Evolutionary conservation across 768 basidiomycete genomes (phyloP).

Genomic region (Pleurotus giganteus): DNA sequence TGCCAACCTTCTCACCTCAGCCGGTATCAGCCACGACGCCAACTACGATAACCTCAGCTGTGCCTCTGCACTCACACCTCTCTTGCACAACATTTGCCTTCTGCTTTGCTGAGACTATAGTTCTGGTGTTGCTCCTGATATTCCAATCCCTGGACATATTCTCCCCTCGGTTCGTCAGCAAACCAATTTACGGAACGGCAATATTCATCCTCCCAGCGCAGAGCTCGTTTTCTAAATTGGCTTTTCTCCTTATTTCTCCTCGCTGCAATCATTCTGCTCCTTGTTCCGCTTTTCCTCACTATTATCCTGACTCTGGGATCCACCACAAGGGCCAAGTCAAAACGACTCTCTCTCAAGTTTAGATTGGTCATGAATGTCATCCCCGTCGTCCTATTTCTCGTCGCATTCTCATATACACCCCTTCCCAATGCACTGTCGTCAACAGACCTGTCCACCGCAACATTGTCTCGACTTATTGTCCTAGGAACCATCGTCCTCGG

Average conservation of each 20-base stretch:
- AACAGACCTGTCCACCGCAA: slow-evolving; percentile 42
- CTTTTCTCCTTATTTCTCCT: slow-evolving; percentile 60
- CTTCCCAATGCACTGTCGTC: slow-evolving; percentile 50
- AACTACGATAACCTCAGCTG: slow-evolving; percentile 13
- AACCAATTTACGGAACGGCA: slow-evolving; percentile 5
- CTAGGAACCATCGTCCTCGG: slow-evolving; percentile 81
- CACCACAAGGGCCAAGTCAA: slow-evolving; percentile 18
- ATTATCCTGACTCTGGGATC: slow-evolving; percentile 50
- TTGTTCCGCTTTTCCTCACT: slow-evolving; percentile 64
- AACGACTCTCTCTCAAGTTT: not conserved
- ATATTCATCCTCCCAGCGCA: slow-evolving; percentile 19
- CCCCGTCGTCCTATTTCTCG: slow-evolving; percentile 54
- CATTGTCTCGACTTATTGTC: slow-evolving; percentile 65
- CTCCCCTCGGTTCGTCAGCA: slow-evolving; percentile 45
- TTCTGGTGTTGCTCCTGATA: slow-evolving; percentile 70
- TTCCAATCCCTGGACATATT: slow-evolving; percentile 63
- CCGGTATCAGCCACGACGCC: slow-evolving; percentile 12
- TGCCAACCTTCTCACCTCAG: slow-evolving; percentile 4
- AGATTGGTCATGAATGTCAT: slow-evolving; percentile 38
- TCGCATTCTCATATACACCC: slow-evolving; percentile 64
- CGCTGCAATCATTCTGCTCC: slow-evolving; percentile 57
- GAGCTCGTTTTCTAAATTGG: slow-evolving; percentile 70
- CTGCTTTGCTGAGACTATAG: slow-evolving; percentile 74
- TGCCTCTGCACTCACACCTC: slow-evolving; percentile 47
- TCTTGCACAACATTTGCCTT: slow-evolving; percentile 62